These are phyloP conservation scores for Melaleuca quinquenervia DNA, from an alignment of 345 rosid species.

Conservation along the genomic window DNA sequence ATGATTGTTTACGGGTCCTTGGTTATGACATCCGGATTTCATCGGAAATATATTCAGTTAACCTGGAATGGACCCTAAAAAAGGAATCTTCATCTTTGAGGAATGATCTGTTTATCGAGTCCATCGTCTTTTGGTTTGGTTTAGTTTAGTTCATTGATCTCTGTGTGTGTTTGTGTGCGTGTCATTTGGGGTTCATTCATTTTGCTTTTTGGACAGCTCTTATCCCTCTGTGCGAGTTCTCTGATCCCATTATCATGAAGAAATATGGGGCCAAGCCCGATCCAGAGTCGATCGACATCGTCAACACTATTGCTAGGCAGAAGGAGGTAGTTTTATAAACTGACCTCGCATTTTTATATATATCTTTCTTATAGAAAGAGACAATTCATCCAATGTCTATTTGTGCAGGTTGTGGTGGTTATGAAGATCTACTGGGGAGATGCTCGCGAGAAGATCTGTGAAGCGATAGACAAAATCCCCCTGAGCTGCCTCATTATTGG, in stretches of 20 bases:
- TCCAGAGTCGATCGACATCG: slow-evolving; percentile 59
- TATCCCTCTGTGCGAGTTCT: slow-evolving; percentile 53
- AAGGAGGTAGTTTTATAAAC: slow-evolving; percentile 25
- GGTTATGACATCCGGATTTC: not conserved
- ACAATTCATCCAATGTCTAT: not conserved
- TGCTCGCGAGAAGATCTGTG: slow-evolving; percentile 73
- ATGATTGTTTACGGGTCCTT: not conserved
- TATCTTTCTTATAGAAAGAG: not conserved
- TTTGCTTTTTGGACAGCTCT: slow-evolving; percentile 33
- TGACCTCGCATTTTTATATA: not conserved
- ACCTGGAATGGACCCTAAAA: not conserved
- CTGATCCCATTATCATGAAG: slow-evolving; percentile 48
- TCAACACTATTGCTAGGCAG: slow-evolving; percentile 37
- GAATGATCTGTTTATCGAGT: not conserved
- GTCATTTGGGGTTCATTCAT: not conserved
- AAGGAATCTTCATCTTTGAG: not conserved
- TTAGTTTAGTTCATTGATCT: not conserved
- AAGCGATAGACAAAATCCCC: slow-evolving; percentile 65
- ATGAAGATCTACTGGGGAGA: slow-evolving; percentile 87
- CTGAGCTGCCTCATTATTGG: slow-evolving; percentile 65
- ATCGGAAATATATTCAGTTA: not conserved
- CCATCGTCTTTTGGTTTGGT: not conserved
- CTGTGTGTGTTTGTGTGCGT: not conserved
- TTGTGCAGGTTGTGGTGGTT: slow-evolving; percentile 26
- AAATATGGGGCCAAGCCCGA: slow-evolving; percentile 71